Base-by-base conservation (phyloP, 305 asterid species). In the Plantago rigida region DNA sequence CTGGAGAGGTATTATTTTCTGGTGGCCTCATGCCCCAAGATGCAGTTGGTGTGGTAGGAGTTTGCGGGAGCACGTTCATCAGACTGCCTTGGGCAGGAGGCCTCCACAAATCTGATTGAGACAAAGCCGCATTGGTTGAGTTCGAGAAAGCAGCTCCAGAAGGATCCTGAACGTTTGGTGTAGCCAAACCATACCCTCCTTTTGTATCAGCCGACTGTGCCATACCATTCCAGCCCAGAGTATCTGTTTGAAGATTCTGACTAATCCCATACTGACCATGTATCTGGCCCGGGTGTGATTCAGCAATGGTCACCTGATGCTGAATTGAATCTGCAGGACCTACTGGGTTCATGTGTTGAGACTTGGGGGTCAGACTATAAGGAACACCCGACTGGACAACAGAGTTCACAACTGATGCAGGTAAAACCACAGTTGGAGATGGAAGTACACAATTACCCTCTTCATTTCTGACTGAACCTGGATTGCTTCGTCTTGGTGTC, bases 51-150 rank as follows among this genome's bases (percentile, higher is more conserved):
- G 77, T 50, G 11, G 79, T 64, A 45, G 84, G 76, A 14, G 39
- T 31, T 31, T 4, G 39, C 0, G 84, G 75, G 63, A 69, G 86
- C 71, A 80, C 77, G 81, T 71, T 84, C 31, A 78, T 77, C 70
- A 79, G 95, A 73, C 65, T 74, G 49, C 76, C 74, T 77, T 79
- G 89, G 44, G 71, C 58, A 26, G 94, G 78, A 29, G 94, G 81
- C 34, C 80, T 71, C 95, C 90, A 82, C 39, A 68, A 76, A 70
- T 87, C 94, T 26, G 87, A 70, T 59, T 80, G 94, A 59, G 84
- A 65, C 78, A 77, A 67, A 64, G 77, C 59, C 34, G 71, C 53
- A 9, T 76, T 53, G 66, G 73, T 83, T 15, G 84, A 51, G 73
- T 74, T 82, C 19, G 78, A 22, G 66, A 77, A 87, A 42, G 75